Base-by-base conservation (phyloP, 1,284 basidiomycete species). In the Cutaneotrichosporon cutaneum region DNA sequence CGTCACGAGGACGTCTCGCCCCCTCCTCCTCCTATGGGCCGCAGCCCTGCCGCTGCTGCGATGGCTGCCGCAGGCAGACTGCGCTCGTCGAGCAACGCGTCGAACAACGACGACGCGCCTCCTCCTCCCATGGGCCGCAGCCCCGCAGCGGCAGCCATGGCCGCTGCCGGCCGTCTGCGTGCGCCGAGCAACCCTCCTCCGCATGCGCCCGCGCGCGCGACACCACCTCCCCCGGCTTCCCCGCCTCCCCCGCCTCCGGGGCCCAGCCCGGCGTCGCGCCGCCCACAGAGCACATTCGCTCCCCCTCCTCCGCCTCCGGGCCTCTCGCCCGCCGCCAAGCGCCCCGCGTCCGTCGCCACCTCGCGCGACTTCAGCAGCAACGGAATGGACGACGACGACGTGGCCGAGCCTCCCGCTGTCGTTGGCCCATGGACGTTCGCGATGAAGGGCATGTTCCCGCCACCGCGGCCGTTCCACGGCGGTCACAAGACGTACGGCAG, bases 381-480 rank as follows among this genome's bases (percentile, higher is more conserved):
- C 48, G 58, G 56, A 1, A 54, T 59, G 4, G 69, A 69, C 27
- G 64, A 55, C 27, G 64, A 55, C 26, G 64, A 59, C 9, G 63
- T 62, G 44, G 67, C 73, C 30, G 73, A 73, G 68, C 78, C 78
- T 7, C 72, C 76, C 2, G 75, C 77, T 3, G 73, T 76, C 0
- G 73, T 76, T 10, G 78, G 78, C 9, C 67, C 61, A 9, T 76
- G 75, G 75, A 76, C 74, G 10, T 80, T 79, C 70, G 77, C 78
- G 11, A 80, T 78, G 72, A 78, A 77, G 62, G 77, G 75, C 55
- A 78, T 78, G 78, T 80, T 80, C 73, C 78, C 78, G 27, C 69
- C 78, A 11, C 75, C 74, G 1, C 68, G 77, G n/a, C 72, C 71
- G 2, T 80, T 71, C 66, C 50, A 56, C 4, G 72, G 68, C 24